A percentile compares a stretch with the other conserved stretches of the same genome.
These are phyloP conservation scores for Arthrobotrys musiformis DNA, from an alignment of 2,329 filamentous ascomycete genomes.

Conservation along the genomic window DNA sequence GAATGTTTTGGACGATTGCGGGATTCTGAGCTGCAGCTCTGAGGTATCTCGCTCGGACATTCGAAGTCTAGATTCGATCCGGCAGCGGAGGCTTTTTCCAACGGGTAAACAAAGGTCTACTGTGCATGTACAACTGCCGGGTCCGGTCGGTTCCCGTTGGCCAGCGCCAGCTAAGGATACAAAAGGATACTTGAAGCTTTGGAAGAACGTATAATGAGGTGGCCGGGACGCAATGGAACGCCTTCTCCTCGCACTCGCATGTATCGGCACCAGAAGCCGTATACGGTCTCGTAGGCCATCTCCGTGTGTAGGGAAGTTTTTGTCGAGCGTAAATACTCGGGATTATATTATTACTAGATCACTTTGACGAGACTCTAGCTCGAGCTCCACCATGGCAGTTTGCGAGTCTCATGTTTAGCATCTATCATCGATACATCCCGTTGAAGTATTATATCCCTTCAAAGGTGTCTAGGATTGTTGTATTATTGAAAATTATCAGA, in stretches of 20 bases:
- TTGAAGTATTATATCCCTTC: too few species aligned
- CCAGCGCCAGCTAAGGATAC: neutral
- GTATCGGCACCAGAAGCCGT: slow-evolving; percentile 13
- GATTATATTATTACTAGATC: too few species aligned
- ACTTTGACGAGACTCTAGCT: too few species aligned
- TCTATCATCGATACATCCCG: too few species aligned
- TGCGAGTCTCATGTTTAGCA: too few species aligned
- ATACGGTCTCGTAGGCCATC: slow-evolving; percentile 8
- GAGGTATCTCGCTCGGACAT: too few species aligned
- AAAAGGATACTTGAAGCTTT: neutral
- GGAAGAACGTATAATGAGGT: slow-evolving; percentile 13
- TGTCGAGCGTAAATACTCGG: slow-evolving; percentile 3
- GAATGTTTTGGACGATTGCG: too few species aligned
- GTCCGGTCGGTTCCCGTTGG: neutral
- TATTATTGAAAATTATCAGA: too few species aligned
- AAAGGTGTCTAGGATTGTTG: too few species aligned
- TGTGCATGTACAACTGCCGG: slow-evolving; percentile 2
- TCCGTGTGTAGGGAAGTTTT: neutral
- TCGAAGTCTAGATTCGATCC: neutral
- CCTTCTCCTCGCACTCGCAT: neutral
- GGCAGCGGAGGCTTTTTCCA: neutral
- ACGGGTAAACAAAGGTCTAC: neutral
- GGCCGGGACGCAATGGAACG: slow-evolving; percentile 14
- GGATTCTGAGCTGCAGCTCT: too few species aligned
- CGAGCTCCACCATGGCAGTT: too few species aligned